Percentiles rank a stretch among this genome's conserved stretches.
Evolutionary conservation across 495 filamentous ascomycete genomes (phyloP).

Genomic region (Penicillium soppii): DNA sequence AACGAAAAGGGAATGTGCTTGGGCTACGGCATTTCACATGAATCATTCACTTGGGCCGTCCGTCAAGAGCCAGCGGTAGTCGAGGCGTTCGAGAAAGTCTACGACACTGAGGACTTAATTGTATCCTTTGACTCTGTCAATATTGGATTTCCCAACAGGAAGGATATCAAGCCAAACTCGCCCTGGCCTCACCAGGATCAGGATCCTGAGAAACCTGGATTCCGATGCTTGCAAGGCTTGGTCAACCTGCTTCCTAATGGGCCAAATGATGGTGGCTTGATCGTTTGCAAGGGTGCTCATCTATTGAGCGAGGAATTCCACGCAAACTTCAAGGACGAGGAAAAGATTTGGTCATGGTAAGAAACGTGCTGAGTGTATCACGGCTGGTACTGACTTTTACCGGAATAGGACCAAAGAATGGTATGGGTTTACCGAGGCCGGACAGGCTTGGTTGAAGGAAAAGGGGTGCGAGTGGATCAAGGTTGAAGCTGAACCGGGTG

Average conservation of each 20-base stretch:
- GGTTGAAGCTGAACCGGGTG: slow-evolving; percentile 35
- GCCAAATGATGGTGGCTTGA: slow-evolving; percentile 34
- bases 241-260: slow-evolving; percentile 38
- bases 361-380: slow-evolving; percentile 7
- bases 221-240: slow-evolving; percentile 40
- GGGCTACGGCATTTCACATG: slow-evolving; percentile 34
- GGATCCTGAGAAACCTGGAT: slow-evolving; percentile 33
- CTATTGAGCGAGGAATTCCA: slow-evolving; percentile 29
- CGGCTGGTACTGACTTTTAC: neutral
- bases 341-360: slow-evolving; percentile 27
- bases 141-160: slow-evolving; percentile 27
- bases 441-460: slow-evolving; percentile 26
- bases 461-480: slow-evolving; percentile 28
- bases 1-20: slow-evolving; percentile 36
- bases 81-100: slow-evolving; percentile 32
- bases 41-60: slow-evolving; percentile 36
- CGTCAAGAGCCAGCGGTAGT: slow-evolving; percentile 34
- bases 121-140: slow-evolving; percentile 40
- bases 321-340: slow-evolving; percentile 21
- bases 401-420: slow-evolving; percentile 24
- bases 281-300: slow-evolving; percentile 29
- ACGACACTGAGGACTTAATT: slow-evolving; percentile 30
- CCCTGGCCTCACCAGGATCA: slow-evolving; percentile 45
- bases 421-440: slow-evolving; percentile 29
- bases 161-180: slow-evolving; percentile 26